Base-by-base conservation (phyloP, 129 eudicot genomes). In the Pseudognaphalium luteoalbum region DNA sequence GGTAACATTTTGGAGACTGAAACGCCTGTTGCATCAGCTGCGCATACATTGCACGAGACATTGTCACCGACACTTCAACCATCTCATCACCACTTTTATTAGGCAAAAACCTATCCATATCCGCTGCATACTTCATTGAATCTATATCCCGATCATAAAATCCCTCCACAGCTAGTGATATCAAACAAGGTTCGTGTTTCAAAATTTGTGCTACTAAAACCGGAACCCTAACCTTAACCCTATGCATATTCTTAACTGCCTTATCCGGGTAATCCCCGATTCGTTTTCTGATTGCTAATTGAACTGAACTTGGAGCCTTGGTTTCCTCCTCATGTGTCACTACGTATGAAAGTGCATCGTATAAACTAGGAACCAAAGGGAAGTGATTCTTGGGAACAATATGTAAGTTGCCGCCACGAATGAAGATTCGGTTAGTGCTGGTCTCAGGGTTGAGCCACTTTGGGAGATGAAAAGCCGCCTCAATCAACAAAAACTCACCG, bases 41-140 rank as follows among this genome's bases (percentile, higher is more conserved):
- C 4, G 91, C 98, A 73, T 91, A 93, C 98, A 90, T 93, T 19
- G 96, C 93, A 87, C 93, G 87, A 8, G 97, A 90, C 96, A 93
- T 90, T 77, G 67, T 71, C 51, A 85, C 97, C 20, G 68, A 34
- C 42, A 84, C 91, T 67, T 73, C 83, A 65, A 93, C 98, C 20
- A 93, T 63, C 86, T 93, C 96, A 71, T 88, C 93, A 70, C 29
- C 75, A 12, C 83, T 86, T 81, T 86, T 90, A 62, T 63, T 80
- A 0, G 90, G 89, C 72, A 88, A 82, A 82, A 93, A 91, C 66
- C 85, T 82, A 72, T 88, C 90, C 97, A 93, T 88, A 28, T 59
- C 83, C 0, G 91, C 87, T 1, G 97, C 98, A 62, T 59, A 82
- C 44, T 91, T 93, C 98, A 91, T 93, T 7, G 88, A 82, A 80